These are phyloP conservation scores for Acanthamoeba castellanii DNA, from an alignment of 208 protist genomes.

Conservation along the genomic window DNA sequence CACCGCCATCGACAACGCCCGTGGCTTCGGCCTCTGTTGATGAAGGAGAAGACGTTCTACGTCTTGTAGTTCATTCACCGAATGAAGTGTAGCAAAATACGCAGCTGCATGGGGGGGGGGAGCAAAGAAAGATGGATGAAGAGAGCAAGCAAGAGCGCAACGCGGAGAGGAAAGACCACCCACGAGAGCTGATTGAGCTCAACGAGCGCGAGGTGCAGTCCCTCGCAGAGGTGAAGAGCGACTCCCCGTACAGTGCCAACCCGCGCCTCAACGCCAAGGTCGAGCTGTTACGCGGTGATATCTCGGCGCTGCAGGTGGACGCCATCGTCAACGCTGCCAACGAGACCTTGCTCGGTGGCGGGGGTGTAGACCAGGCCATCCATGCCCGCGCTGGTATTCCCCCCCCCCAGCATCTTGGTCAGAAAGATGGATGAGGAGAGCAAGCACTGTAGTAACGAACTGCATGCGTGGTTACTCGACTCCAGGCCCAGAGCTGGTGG, in stretches of 20 bases:
- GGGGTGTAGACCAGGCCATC: constrained; percentile 66
- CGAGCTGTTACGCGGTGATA: background rate
- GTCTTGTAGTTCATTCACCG: no score
- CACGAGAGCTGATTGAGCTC: constrained; percentile 12
- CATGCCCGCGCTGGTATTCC: background rate
- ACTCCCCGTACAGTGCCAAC: background rate
- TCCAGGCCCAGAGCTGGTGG: constrained; percentile 28
- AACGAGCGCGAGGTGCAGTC: constrained; percentile 42
- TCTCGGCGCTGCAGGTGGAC: constrained; percentile 10
- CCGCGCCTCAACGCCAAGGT: constrained; percentile 23
- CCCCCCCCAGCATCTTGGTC: background rate
- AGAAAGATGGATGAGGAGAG: no score
- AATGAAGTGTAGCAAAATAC: background rate
- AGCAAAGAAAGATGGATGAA: background rate
- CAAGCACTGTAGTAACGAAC: background rate
- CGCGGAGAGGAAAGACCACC: constrained; percentile 10
- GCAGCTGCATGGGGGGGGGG: background rate
- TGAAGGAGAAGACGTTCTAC: background rate
- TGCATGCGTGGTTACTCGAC: background rate
- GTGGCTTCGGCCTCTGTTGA: constrained; percentile 87
- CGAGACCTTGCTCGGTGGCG: constrained; percentile 47
- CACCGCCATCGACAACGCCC: constrained; percentile 86
- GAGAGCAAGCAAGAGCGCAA: constrained; percentile 48
- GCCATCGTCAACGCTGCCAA: constrained; percentile 70
- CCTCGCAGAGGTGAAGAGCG: background rate